These are phyloP conservation scores for Leishmania aethiopica DNA, from an alignment of 208 protist species.

Conservation along the genomic window DNA sequence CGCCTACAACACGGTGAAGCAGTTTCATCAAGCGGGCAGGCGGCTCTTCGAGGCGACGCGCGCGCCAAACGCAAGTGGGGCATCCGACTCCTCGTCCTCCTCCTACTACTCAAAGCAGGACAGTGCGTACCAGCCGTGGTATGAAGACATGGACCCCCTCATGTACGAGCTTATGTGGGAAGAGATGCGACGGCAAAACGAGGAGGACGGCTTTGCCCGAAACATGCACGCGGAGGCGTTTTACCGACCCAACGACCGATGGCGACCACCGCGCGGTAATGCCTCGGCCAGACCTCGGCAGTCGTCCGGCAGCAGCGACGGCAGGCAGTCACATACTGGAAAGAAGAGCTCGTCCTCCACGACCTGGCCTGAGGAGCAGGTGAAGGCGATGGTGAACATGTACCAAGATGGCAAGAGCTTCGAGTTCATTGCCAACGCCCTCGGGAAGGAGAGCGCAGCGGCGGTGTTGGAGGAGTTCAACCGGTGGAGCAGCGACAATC, in stretches of 20 bases:
- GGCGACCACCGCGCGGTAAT: slow-evolving; percentile 19
- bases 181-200: slow-evolving; percentile 83
- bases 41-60: slow-evolving; percentile 22
- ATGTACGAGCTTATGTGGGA: slow-evolving; percentile 93
- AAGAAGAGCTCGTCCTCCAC: slow-evolving; percentile 45
- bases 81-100: slow-evolving; percentile 13
- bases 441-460: slow-evolving; percentile 57
- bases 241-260: slow-evolving; percentile 12
- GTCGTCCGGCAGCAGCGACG: slow-evolving; percentile 4
- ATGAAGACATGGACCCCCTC: slow-evolving; percentile 84
- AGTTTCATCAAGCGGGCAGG: slow-evolving; percentile 70
- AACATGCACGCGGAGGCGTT: slow-evolving; percentile 28
- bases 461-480: slow-evolving; percentile 86
- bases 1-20: slow-evolving; percentile 76
- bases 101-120: slow-evolving; percentile 58
- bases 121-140: slow-evolving; percentile 70
- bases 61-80: slow-evolving; percentile 6
- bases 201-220: slow-evolving; percentile 40
- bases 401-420: slow-evolving; percentile 93
- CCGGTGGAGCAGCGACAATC: slow-evolving; percentile 70
- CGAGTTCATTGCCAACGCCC: slow-evolving; percentile 90
- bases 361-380: slow-evolving; percentile 73
- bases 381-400: slow-evolving; percentile 88
- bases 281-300: slow-evolving; percentile 9
- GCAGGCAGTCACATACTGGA: slow-evolving; percentile 9